Evolutionary conservation across 2,329 filamentous ascomycete genomes (phyloP).

Genomic region (Reticulascus tulasneorum): DNA sequence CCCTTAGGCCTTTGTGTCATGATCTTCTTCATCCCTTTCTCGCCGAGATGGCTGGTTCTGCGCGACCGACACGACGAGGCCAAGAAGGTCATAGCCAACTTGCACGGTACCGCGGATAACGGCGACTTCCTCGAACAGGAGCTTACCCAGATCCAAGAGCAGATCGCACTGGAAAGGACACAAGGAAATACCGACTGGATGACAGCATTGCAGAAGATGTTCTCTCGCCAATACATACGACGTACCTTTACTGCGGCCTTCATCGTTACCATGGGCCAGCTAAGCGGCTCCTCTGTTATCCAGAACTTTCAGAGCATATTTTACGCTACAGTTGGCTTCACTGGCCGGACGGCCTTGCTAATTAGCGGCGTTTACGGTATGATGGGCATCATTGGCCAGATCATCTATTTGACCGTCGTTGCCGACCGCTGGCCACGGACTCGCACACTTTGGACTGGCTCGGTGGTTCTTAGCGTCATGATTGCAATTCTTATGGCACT

Average conservation of each 20-base stretch:
- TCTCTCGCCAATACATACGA: slow-evolving; percentile 21
- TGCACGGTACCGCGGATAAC: slow-evolving; percentile 17
- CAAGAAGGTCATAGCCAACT: slow-evolving; percentile 7
- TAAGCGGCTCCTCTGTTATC: slow-evolving; percentile 29
- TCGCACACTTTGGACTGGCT: slow-evolving; percentile 8
- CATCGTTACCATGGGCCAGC: slow-evolving; percentile 28
- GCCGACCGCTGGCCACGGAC: slow-evolving; percentile 27
- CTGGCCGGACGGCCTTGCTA: slow-evolving; percentile 24
- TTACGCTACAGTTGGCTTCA: slow-evolving; percentile 28
- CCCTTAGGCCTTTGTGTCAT: slow-evolving; percentile 18
- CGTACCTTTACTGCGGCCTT: slow-evolving; percentile 27
- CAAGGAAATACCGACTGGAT: slow-evolving; percentile 16
- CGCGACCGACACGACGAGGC: slow-evolving; percentile 16
- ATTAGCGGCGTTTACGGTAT: slow-evolving; percentile 31
- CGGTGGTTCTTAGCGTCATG: slow-evolving; percentile 8
- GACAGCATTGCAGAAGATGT: slow-evolving; percentile 15
- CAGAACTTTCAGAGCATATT: slow-evolving; percentile 33
- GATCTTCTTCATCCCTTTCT: slow-evolving; percentile 19
- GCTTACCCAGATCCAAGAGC: slow-evolving; percentile 23
- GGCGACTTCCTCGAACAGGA: slow-evolving; percentile 19
- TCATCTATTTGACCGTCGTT: slow-evolving; percentile 25
- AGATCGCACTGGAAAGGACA: slow-evolving; percentile 22
- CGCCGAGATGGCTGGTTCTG: slow-evolving; percentile 18
- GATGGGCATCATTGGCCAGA: slow-evolving; percentile 30
- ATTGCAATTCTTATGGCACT: slow-evolving; percentile 18